These are phyloP conservation scores for Chaetomium olivaceum DNA, from an alignment of 2,329 filamentous ascomycete species.

Conservation along the genomic window DNA sequence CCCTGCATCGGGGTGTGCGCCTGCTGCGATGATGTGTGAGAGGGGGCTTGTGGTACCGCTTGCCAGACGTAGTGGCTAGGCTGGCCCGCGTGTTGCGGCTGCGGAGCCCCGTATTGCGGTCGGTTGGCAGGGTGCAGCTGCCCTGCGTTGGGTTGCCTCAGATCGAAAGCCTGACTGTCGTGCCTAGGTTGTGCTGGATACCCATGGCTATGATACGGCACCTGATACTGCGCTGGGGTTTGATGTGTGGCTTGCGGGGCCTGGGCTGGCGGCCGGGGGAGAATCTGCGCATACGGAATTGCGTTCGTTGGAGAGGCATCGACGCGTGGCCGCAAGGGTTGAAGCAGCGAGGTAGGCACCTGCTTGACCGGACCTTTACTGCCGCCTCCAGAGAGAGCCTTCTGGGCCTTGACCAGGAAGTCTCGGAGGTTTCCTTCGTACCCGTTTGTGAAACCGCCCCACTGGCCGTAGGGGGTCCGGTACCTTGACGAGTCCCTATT, in stretches of 20 bases:
- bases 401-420: conserved; percentile 47
- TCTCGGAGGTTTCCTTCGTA: conserved; percentile 56
- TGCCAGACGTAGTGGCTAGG: conserved; percentile 20
- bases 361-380: conserved; percentile 20
- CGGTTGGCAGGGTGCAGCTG: conserved; percentile 44
- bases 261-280: conserved; percentile 15
- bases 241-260: conserved; percentile 7
- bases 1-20: conserved; percentile 11
- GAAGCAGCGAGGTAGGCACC: conserved; percentile 23
- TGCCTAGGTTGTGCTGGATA: conserved; percentile 9
- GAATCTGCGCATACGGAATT: conserved; percentile 23
- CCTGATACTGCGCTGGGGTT: conserved; percentile 6
- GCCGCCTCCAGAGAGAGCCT: conserved; percentile 39
- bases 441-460: conserved; percentile 61
- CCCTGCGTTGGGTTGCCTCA: conserved; percentile 26
- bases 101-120: conserved; percentile 34
- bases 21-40: conserved; percentile 14
- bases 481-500: conserved; percentile 56
- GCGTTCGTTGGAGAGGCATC: conserved; percentile 19
- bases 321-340: conserved; percentile 27
- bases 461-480: conserved; percentile 58
- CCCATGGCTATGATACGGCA: conserved; percentile 18
- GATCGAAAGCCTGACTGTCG: conserved; percentile 13
- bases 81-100: conserved; percentile 24
- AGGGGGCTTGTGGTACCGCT: conserved; percentile 13